phyloP scores from a whole-genome alignment of 1,139 yeast genomes.

The Diutina neorugosa region DNA sequence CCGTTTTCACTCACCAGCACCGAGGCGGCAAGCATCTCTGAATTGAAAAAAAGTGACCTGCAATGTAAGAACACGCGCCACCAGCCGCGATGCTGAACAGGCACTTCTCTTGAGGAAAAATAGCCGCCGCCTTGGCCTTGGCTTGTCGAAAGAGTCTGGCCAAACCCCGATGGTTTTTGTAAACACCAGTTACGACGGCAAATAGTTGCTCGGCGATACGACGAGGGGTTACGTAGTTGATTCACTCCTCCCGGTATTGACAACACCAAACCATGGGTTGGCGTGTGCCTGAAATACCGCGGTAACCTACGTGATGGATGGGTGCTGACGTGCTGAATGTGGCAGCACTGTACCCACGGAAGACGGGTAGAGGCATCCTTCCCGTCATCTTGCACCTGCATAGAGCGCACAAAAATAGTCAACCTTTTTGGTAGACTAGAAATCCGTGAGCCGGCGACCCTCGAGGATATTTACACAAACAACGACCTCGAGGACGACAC shows the following conservation, averaged over 20 bases:
- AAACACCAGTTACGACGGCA: too few relatives aligned
- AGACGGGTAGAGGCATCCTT: neutral
- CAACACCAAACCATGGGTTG: too few relatives aligned
- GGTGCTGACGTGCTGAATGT: neutral
- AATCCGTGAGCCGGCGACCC: neutral
- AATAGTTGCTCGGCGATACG: too few relatives aligned
- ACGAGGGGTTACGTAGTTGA: too few relatives aligned
- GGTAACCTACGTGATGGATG: neutral
- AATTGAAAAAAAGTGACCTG: neutral
- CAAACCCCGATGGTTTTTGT: neutral
- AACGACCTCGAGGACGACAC: neutral
- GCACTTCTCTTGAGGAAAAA: neutral
- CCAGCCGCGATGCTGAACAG: neutral
- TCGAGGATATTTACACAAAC: neutral
- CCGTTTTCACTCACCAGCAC: neutral
- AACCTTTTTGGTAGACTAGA: too few relatives aligned
- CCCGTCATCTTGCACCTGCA: neutral
- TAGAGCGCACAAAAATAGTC: neutral
- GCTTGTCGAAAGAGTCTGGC: neutral
- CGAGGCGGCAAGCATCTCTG: neutral
- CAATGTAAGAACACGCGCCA: neutral
- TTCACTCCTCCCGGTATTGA: too few relatives aligned
- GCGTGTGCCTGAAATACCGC: neutral
- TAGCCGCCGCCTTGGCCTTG: neutral
- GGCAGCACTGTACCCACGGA: neutral